Evolutionary conservation across 2,329 filamentous ascomycete genomes (phyloP), one percentile per base, ranked within the genome.

Genomic region (Clarireedia hainanense): DNA sequence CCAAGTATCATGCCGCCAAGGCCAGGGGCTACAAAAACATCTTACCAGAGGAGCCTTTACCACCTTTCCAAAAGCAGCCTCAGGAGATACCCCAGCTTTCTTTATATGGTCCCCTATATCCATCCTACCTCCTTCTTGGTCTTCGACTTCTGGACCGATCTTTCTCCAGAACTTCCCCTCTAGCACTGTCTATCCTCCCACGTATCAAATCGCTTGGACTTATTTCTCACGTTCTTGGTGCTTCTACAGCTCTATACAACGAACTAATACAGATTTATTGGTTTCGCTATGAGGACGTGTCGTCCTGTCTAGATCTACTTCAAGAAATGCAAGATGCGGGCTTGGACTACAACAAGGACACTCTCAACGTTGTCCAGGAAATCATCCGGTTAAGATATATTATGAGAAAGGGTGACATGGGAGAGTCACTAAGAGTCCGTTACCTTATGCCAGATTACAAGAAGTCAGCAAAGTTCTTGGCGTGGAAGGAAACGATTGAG

Each of bases 151-250:
- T 89, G 3, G 78, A 83, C 61, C 73, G 71, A 2, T 72, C 75
- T 1, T 91, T 88, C 57, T 59, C 65, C 9, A 76, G 74, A 10
- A 72, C 80, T 0, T 90, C 86, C 1, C 74, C 77, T 0, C 74
- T 87, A 0, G 74, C 76, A 0, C 76, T 87, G 46, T 75, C 76
- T 46, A 70, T 91, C 26, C 74, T 91, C 0, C 85, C 87, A 0
- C 78, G 80, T 6, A 73, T 91, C 63, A 88, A 87, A 66, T 75
- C 78, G 46, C 75, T 89, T 0, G 87, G 88, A 1, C 76, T 86
- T 1, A 79, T 81, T 1, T 86, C 85, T 0, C 89, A 86, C 65
- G 83, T 89, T 6, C 77, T 92, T 0, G 88, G 86, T 48, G 84
- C 81, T 5, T 84, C 83, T 17, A 86, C 86, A 0, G 73, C 78